A percentile compares a stretch with the other conserved stretches of the same genome.
These are phyloP conservation scores for Prunus kanzakura DNA, from an alignment of 306 rosid species.

Conservation along the genomic window DNA sequence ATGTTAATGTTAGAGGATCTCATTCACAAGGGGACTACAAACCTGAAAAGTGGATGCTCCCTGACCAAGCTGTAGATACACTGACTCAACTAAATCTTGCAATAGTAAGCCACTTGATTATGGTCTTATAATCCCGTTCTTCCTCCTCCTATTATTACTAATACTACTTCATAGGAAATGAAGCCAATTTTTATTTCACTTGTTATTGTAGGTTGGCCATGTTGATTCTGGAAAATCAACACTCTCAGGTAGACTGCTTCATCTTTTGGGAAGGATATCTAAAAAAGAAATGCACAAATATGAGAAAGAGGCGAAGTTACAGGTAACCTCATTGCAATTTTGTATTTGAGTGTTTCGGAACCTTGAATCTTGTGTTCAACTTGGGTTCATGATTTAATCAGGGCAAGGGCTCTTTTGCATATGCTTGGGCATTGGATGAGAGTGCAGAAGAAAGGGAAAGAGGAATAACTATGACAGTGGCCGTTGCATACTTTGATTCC, in stretches of 20 bases:
- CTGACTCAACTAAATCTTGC: conserved; percentile 94
- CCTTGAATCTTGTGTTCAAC: conserved; percentile 13
- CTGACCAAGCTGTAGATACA: conserved; percentile 64
- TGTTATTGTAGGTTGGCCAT: conserved; percentile 84
- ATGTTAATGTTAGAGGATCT: conserved; percentile 36
- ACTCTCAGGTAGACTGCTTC: conserved; percentile 87
- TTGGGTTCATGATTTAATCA: conserved; percentile 27
- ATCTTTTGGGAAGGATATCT: conserved; percentile 79
- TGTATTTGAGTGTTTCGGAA: conserved; percentile 23
- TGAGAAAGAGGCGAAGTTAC: conserved; percentile 88
- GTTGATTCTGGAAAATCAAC: conserved; percentile 99
- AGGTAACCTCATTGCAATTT: conserved; percentile 41
- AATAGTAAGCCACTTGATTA: conserved; percentile 36
- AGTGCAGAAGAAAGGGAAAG: conserved; percentile 97
- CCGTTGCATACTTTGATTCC: conserved; percentile 96
- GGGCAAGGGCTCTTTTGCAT: conserved; percentile 98
- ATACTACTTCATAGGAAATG: neutral
- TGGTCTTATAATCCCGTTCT: conserved; percentile 7
- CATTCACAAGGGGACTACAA: conserved; percentile 43
- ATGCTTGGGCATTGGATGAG: conserved; percentile 99
- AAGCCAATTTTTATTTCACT: conserved; percentile 14
- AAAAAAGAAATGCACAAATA: conserved; percentile 91
- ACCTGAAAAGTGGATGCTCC: conserved; percentile 93
- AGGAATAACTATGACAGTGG: conserved; percentile 98
- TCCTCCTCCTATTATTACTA: neutral